These are phyloP conservation scores for Rhodotorula glutinis DNA, from an alignment of 1,284 basidiomycete species.

Conservation along the genomic window DNA sequence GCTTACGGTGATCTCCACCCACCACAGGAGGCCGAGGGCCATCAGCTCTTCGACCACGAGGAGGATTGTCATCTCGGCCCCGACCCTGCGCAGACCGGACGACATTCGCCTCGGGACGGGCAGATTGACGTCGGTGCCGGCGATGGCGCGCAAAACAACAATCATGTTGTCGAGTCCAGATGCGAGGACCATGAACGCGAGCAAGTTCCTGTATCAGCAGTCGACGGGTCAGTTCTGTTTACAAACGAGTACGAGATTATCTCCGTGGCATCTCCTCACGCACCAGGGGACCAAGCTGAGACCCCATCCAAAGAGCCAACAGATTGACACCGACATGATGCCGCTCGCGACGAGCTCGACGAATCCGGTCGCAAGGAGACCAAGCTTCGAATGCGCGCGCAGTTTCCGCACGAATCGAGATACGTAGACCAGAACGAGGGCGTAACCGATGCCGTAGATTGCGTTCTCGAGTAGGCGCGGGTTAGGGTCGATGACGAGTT, in stretches of 20 bases:
- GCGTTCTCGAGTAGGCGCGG: slow-evolving; percentile 45
- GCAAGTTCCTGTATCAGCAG: slow-evolving; percentile 54
- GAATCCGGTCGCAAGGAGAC: slow-evolving; percentile 87
- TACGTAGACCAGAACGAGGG: slow-evolving; percentile 73
- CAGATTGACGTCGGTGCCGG: slow-evolving; percentile 80
- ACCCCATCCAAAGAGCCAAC: slow-evolving; percentile 76
- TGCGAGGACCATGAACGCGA: slow-evolving; percentile 92
- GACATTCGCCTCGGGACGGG: slow-evolving; percentile 91
- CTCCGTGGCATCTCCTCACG: slow-evolving; percentile 37
- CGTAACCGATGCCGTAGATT: slow-evolving; percentile 75
- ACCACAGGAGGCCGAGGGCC: slow-evolving; percentile 73
- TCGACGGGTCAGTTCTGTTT: not conserved
- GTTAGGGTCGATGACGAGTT: slow-evolving; percentile 25
- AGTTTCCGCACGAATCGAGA: slow-evolving; percentile 57
- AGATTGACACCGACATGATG: slow-evolving; percentile 86
- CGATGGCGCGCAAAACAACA: slow-evolving; percentile 80
- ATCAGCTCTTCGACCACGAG: slow-evolving; percentile 75
- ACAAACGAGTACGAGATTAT: too few species aligned
- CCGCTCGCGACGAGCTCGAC: slow-evolving; percentile 89
- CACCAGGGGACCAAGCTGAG: slow-evolving; percentile 85
- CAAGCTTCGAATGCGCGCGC: slow-evolving; percentile 83
- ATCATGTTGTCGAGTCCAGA: slow-evolving; percentile 98
- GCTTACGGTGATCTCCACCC: slow-evolving; percentile 48
- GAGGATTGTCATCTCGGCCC: slow-evolving; percentile 86
- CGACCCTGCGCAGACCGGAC: slow-evolving; percentile 78